A percentile compares a stretch with the other conserved stretches of the same genome.
Conservation (phyloP, 495 filamentous ascomycete species). For the Penicillium soppii region DNA sequence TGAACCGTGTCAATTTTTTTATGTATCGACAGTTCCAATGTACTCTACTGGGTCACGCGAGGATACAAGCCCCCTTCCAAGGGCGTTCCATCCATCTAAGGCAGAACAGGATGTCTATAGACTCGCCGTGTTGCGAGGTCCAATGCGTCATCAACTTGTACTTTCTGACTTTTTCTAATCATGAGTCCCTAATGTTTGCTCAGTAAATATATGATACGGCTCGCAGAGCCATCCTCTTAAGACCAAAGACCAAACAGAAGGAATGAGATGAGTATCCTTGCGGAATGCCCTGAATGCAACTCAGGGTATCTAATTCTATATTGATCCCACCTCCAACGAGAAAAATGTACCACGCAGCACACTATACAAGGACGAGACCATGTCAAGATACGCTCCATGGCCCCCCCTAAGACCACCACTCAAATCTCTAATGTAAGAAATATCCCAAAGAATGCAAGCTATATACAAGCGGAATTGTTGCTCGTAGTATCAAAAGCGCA, state of each 20-base stretch:
- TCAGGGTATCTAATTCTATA: conserved; percentile 30
- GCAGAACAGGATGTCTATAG: conserved; percentile 33
- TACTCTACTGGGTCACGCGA: conserved; percentile 45
- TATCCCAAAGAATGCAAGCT: conserved; percentile 23
- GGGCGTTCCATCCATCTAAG: conserved; percentile 13
- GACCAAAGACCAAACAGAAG: too few species aligned
- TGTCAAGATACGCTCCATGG: neutral
- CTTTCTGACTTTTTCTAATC: neutral
- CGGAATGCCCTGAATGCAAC: conserved; percentile 20
- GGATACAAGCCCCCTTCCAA: conserved; percentile 29
- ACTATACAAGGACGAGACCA: conserved; percentile 9
- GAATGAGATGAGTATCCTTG: too few species aligned
- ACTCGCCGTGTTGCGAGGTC: conserved; percentile 30
- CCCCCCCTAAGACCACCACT: neutral
- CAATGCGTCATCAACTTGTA: conserved; percentile 6
- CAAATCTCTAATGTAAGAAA: conserved; percentile 5
- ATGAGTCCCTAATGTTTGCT: neutral
- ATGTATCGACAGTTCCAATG: conserved; percentile 43
- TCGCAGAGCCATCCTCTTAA: neutral
- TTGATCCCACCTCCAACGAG: conserved; percentile 5
- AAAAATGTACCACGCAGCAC: conserved; percentile 10
- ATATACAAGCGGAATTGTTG: conserved; percentile 26
- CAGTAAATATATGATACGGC: neutral
- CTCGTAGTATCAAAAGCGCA: conserved; percentile 14
- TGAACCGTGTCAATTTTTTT: conserved; percentile 27